Conservation (phyloP, 176 grass and related monocot species). For the Carex myosuroides region DNA sequence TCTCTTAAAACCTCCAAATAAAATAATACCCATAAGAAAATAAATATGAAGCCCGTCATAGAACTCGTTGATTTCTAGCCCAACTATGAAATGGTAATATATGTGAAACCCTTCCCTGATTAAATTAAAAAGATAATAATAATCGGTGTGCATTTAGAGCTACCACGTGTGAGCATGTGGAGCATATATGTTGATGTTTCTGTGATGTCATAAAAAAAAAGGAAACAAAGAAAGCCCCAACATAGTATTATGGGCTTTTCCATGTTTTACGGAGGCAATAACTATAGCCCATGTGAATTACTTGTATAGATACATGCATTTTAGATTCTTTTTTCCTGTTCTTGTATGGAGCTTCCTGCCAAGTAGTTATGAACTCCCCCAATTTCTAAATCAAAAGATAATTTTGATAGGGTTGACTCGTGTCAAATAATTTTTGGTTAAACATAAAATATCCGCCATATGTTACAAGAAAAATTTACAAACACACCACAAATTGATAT, state of each 20-base stretch:
- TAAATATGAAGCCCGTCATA: not conserved
- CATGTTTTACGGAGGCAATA: constrained; percentile 15
- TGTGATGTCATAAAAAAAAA: not conserved
- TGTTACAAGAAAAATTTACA: not conserved
- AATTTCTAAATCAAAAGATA: not conserved
- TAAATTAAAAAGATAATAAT: not conserved
- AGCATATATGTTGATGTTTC: not conserved
- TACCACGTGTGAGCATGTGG: not conserved
- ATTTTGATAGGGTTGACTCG: not conserved
- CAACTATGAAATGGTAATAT: not conserved
- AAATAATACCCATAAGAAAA: not conserved
- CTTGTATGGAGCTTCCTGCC: not conserved
- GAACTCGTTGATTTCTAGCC: not conserved
- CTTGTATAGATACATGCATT: not conserved
- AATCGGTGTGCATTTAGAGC: not conserved
- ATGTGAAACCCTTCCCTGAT: not conserved
- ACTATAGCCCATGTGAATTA: constrained; percentile 20
- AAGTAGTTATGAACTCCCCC: not conserved
- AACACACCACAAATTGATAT: not conserved
- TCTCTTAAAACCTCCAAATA: not conserved
- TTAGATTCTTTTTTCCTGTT: not conserved
- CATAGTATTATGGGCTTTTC: constrained; percentile 7
- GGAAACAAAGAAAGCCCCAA: not conserved
- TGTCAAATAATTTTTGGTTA: not conserved
- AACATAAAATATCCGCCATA: not conserved